phyloP scores from a whole-genome alignment of 2,329 filamentous ascomycete genomes.

The Ascochyta pisi region DNA sequence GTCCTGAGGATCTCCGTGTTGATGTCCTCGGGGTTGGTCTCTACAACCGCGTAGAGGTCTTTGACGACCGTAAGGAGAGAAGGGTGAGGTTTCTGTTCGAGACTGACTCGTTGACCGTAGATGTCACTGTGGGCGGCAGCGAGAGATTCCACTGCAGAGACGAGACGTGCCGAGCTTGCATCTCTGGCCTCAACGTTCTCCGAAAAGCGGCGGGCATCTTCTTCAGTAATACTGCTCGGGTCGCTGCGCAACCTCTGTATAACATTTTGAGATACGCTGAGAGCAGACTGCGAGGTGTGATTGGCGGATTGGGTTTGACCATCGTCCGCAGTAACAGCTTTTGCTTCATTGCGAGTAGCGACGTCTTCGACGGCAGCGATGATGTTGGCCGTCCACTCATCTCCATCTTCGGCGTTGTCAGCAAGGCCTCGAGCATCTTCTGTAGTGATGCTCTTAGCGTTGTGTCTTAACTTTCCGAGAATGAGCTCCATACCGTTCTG shows the following conservation, averaged over 20 bases:
- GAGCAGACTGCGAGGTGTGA: background rate
- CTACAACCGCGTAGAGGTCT: constrained; percentile 38
- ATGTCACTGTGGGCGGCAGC: constrained; percentile 36
- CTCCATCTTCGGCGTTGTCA: constrained; percentile 32
- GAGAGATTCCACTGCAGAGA: constrained; percentile 39
- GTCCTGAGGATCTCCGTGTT: constrained; percentile 35
- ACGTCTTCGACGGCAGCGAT: constrained; percentile 39
- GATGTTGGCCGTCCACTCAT: constrained; percentile 34
- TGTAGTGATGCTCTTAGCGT: constrained; percentile 37
- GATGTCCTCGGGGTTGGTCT: constrained; percentile 32
- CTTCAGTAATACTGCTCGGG: constrained; percentile 37
- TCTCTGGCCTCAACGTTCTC: constrained; percentile 34
- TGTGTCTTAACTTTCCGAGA: constrained; percentile 31
- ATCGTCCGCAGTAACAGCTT: constrained; percentile 21
- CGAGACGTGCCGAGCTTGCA: constrained; percentile 33
- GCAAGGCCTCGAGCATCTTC: constrained; percentile 42
- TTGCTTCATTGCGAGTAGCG: constrained; percentile 13
- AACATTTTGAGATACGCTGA: constrained; percentile 11
- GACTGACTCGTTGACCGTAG: constrained; percentile 15
- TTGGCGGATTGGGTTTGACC: background rate
- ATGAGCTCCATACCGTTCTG: constrained; percentile 14
- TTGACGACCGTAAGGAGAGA: constrained; percentile 34
- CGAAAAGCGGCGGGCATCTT: constrained; percentile 43
- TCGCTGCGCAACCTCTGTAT: constrained; percentile 33
- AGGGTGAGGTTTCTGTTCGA: constrained; percentile 24